Base-by-base conservation (phyloP, 1,284 basidiomycete species). In the Meripilus lineatus region DNA sequence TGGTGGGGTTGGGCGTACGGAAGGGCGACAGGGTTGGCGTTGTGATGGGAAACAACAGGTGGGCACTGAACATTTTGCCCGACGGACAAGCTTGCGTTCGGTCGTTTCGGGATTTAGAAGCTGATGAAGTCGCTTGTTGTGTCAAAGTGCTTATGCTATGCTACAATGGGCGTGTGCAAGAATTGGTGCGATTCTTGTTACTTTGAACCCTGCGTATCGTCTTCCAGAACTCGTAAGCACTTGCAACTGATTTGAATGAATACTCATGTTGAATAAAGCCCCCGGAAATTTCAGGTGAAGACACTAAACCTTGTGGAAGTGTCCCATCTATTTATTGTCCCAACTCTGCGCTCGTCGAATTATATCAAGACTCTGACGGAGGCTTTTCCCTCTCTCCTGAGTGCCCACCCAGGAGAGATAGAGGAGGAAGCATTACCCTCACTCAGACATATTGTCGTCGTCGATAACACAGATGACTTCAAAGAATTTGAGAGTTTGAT, bases 41-140 rank as follows among this genome's bases (percentile, higher is more conserved):
- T 7, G 67, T 92, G 38, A 88, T 93, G 87, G 87, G 86, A 3
- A 89, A 88, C 50, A 85, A 76, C 50, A 89, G 86, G 86, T 84
- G 59, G 34, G 44, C 43, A n/a, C 30, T 42, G 40, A 11, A 34
- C 37, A 8, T 15, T 10, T 10, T 30, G n/a, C n/a, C n/a, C 28
- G 10, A 10, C 28, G 28, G 28, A 10, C 28, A 10, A 30, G n/a
- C 10, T 36, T 36, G 34, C 11, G 4, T 6, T 18, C 5, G 36
- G 5, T 20, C 22, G 38, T 24, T 36, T 13, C 34, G 10, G 10
- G 34, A 36, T 11, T 10, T n/a, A 36, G 18, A 36, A 8, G 17
- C 34, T 36, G 8, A 36, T 11, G 34, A 36, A 20, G 10, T 36
- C 22, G 18, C 8, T 30, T 7, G 13, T 18, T 18, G 25, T 26